Evolutionary conservation across 768 basidiomycete genomes (phyloP).

Genomic region (Xerocomus spinulosus): DNA sequence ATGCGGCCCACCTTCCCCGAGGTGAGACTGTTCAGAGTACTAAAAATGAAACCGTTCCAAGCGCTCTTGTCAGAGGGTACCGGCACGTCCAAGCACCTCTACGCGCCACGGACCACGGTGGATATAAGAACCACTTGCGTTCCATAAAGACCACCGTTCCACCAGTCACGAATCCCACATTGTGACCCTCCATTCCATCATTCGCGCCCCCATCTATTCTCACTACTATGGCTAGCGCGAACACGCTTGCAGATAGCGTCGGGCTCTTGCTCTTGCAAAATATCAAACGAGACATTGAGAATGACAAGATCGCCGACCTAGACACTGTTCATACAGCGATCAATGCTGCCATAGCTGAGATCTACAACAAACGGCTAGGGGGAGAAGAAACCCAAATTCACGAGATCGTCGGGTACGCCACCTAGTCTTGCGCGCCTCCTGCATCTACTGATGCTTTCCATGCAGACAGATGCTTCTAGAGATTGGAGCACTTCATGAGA

Average conservation of each 20-base stretch:
- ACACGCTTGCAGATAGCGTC: background rate
- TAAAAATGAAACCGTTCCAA: constrained; percentile 8
- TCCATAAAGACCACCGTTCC: constrained; percentile 5
- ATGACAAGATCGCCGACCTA: constrained; percentile 7
- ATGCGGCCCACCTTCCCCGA: constrained; percentile 5
- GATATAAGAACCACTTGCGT: constrained; percentile 7
- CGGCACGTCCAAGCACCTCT: constrained; percentile 11
- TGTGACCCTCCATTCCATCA: background rate
- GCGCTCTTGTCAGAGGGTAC: constrained; percentile 11
- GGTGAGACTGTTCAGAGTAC: constrained; percentile 6
- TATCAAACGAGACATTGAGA: constrained; percentile 10
- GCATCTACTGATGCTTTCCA: background rate
- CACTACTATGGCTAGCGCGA: constrained; percentile 6
- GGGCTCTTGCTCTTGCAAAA: constrained; percentile 9
- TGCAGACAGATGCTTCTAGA: constrained; percentile 10
- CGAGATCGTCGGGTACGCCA: constrained; percentile 10
- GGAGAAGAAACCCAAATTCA: background rate
- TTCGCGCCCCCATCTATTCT: background rate
- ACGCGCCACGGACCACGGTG: background rate
- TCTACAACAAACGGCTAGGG: background rate
- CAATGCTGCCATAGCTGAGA: constrained; percentile 8
- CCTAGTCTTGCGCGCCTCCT: background rate
- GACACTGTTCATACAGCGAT: constrained; percentile 5
- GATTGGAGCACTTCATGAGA: constrained; percentile 3
- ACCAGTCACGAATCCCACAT: background rate